phyloP scores from a whole-genome alignment of 78 protist species.

The Dictyostelium capitatum region DNA sequence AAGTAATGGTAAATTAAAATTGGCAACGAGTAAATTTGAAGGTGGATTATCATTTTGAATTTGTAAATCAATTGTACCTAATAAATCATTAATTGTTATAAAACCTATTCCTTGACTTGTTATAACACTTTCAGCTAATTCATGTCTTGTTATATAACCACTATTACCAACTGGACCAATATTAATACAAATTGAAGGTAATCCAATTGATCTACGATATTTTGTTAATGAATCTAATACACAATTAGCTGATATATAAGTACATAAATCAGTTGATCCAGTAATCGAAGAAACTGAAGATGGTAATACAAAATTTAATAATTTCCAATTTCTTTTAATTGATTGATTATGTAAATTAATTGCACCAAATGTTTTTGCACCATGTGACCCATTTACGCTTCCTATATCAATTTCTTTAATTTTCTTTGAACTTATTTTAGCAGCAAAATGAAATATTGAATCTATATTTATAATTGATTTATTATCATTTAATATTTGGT shows the following conservation, averaged over 20 bases:
- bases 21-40: too few species aligned
- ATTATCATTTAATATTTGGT: background rate
- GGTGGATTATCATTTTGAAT: too few species aligned
- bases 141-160: conserved; percentile 31
- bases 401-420: too few species aligned
- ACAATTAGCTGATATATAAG: conserved; percentile 82
- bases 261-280: conserved; percentile 18
- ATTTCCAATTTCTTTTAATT: background rate
- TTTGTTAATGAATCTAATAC: conserved; percentile 76
- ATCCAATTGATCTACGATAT: conserved; percentile 37
- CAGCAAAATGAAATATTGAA: background rate
- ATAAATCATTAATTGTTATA: too few species aligned
- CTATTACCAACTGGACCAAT: conserved; percentile 1
- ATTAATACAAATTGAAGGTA: conserved; percentile 22
- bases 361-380: background rate
- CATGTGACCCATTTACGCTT: background rate
- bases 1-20: too few species aligned
- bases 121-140: too few species aligned
- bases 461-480: too few species aligned
- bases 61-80: too few species aligned
- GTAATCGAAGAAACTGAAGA: conserved; percentile 46
- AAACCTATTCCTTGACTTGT: too few species aligned
- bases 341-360: background rate
- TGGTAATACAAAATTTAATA: conserved; percentile 27
- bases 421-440: background rate